Conservation (phyloP, 2,329 filamentous ascomycete genomes). For the Fusarium chuoi region DNA sequence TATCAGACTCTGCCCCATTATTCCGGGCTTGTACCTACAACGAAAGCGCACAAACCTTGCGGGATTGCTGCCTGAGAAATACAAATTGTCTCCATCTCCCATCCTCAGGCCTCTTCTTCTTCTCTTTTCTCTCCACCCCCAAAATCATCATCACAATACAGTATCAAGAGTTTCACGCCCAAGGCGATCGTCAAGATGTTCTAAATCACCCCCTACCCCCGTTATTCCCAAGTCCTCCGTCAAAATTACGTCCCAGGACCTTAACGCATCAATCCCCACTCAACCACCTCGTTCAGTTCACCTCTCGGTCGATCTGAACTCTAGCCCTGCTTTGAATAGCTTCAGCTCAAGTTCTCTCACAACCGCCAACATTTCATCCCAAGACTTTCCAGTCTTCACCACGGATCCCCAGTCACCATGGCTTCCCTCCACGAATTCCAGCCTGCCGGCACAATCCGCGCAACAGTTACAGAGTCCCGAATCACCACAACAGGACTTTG, state of each 20-base stretch:
- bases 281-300: constrained; percentile 58
- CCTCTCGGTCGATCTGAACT: constrained; percentile 76
- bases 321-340: constrained; percentile 67
- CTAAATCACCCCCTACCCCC: constrained; percentile 60
- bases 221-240: constrained; percentile 53
- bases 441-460: constrained; percentile 71
- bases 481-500: constrained; percentile 75
- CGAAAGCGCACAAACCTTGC: constrained; percentile 34
- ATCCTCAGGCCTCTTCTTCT: constrained; percentile 42
- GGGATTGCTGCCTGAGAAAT: constrained; percentile 59
- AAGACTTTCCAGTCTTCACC: constrained; percentile 80
- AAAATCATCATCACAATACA: constrained; percentile 46
- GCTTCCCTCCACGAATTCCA: constrained; percentile 75
- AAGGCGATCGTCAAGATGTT: constrained; percentile 65
- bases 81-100: constrained; percentile 52
- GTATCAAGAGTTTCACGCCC: constrained; percentile 43
- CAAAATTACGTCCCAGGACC: constrained; percentile 65
- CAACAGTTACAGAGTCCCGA: constrained; percentile 64
- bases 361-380: constrained; percentile 69
- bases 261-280: constrained; percentile 58
- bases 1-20: constrained; percentile 30
- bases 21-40: constrained; percentile 29
- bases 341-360: constrained; percentile 66
- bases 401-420: constrained; percentile 86
- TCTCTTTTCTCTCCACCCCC: constrained; percentile 51